Conservation (phyloP, 2,329 filamentous ascomycete species). For the Domatiomyces globalis region DNA sequence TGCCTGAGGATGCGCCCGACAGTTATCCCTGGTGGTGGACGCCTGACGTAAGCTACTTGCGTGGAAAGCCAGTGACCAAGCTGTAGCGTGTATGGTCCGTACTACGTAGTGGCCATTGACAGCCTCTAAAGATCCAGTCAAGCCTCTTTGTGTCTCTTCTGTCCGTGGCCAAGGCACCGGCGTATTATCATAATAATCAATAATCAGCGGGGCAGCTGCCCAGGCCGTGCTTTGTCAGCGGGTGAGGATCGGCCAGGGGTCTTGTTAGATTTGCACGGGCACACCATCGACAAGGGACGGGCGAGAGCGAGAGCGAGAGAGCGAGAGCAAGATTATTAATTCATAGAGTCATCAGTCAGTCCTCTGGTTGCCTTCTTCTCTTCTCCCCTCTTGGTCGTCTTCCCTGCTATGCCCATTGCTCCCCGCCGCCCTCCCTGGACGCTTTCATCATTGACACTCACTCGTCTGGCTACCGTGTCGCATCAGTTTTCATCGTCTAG, state of each 20-base stretch:
- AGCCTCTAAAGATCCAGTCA: not conserved
- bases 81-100: not conserved
- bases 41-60: conserved; percentile 28
- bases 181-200: too few relatives aligned
- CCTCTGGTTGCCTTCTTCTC: not conserved
- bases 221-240: not conserved
- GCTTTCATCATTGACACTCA: conserved; percentile 2
- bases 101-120: not conserved
- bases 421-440: not conserved
- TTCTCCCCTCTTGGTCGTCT: not conserved
- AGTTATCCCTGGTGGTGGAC: conserved; percentile 57
- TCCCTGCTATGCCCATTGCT: not conserved
- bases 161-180: not conserved
- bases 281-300: not conserved
- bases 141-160: not conserved
- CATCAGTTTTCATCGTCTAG: conserved; percentile 28
- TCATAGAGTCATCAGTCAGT: not conserved
- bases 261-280: not conserved
- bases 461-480: conserved; percentile 28
- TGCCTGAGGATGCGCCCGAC: conserved; percentile 45
- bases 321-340: not conserved
- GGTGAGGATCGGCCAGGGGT: not conserved
- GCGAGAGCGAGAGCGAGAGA: not conserved
- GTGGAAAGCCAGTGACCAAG: not conserved
- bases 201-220: not conserved